phyloP scores from a whole-genome alignment of 2,329 filamentous ascomycete species.

The Macrophomina pseudophaseolina region DNA sequence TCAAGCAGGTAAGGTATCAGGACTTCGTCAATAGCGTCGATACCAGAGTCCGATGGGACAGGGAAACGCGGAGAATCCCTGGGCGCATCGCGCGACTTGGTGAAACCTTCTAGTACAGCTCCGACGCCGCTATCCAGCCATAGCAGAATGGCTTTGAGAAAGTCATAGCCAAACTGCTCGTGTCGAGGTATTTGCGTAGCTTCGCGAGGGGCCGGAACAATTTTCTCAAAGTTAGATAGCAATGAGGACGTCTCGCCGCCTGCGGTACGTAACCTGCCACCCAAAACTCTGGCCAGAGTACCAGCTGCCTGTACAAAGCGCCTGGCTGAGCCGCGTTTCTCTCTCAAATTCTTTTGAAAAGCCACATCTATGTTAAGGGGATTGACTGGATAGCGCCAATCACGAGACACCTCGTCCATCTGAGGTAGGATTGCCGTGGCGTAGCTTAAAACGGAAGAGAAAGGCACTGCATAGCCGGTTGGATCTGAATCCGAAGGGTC shows the following conservation, averaged over 20 bases:
- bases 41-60: conserved; percentile 55
- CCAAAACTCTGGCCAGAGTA: conserved; percentile 61
- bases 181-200: conserved; percentile 38
- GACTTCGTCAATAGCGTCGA: conserved; percentile 60
- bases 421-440: conserved; percentile 55
- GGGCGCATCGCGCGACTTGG: conserved; percentile 30
- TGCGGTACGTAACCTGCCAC: conserved; percentile 56
- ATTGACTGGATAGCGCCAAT: conserved; percentile 65
- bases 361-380: conserved; percentile 58
- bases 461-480: conserved; percentile 49
- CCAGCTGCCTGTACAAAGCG: conserved; percentile 68
- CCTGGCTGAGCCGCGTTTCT: conserved; percentile 60
- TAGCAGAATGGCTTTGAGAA: conserved; percentile 66
- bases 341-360: conserved; percentile 61
- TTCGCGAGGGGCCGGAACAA: conserved; percentile 52
- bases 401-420: conserved; percentile 61
- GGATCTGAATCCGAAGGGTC: conserved; percentile 33
- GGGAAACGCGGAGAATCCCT: conserved; percentile 54
- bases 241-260: conserved; percentile 41
- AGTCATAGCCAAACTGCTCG: conserved; percentile 67
- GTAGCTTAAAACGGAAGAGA: conserved; percentile 45
- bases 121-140: conserved; percentile 66
- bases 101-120: conserved; percentile 63
- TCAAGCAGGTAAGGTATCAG: conserved; percentile 65
- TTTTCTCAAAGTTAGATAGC: conserved; percentile 50